A percentile compares a stretch with the other conserved stretches of the same genome.
Conservation (phyloP, 2,329 filamentous ascomycete genomes). For the Dryadomyces sulphureus region DNA sequence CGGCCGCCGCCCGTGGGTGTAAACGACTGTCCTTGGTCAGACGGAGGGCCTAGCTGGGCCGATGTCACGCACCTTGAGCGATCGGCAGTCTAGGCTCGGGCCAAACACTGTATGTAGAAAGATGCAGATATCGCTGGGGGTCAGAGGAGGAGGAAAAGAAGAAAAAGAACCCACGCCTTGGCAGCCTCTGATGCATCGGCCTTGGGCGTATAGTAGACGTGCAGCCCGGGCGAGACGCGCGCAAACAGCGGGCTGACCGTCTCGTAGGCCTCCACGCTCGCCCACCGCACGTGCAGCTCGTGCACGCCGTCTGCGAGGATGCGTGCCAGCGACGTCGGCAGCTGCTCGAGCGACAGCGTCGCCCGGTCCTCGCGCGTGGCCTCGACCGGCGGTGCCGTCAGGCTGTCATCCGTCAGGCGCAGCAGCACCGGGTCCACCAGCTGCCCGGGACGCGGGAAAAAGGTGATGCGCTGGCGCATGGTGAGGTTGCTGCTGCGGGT, state of each 20-base stretch:
- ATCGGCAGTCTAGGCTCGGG: constrained; percentile 35
- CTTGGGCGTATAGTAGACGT: constrained; percentile 60
- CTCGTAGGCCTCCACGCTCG: constrained; percentile 40
- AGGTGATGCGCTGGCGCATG: constrained; percentile 73
- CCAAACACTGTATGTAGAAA: constrained; percentile 44
- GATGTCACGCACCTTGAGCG: constrained; percentile 24
- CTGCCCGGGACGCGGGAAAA: constrained; percentile 51
- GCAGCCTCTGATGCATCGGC: background rate
- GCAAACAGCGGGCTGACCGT: constrained; percentile 58
- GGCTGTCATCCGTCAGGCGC: constrained; percentile 35
- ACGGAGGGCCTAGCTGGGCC: background rate
- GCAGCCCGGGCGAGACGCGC: constrained; percentile 63
- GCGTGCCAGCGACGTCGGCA: constrained; percentile 50
- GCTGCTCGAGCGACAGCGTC: constrained; percentile 58
- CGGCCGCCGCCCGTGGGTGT: constrained; percentile 38
- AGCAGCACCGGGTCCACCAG: constrained; percentile 51
- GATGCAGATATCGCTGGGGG: constrained; percentile 39
- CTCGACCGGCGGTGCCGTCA: constrained; percentile 40
- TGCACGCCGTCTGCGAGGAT: constrained; percentile 45
- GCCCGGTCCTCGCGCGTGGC: constrained; percentile 67
- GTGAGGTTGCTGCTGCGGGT: too few relatives aligned
- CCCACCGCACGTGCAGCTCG: constrained; percentile 70
- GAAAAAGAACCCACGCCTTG: background rate
- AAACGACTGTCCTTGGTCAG: constrained; percentile 35
- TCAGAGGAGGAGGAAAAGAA: background rate